Percentiles rank a stretch among this genome's conserved stretches.
Conservation (phyloP, 2,329 filamentous ascomycete species). For the Diaporthe eres region DNA sequence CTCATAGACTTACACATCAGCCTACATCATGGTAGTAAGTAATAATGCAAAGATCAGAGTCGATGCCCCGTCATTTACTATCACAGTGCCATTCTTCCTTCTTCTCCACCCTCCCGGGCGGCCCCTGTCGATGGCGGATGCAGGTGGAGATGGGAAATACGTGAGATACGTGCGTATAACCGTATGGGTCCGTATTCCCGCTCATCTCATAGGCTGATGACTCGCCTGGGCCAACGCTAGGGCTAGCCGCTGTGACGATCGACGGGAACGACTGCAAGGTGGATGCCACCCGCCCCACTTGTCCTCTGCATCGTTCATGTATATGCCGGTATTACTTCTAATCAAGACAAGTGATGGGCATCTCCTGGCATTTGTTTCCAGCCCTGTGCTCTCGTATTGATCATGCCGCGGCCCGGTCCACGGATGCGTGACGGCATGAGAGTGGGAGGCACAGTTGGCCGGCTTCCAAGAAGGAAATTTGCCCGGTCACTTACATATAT, state of each 20-base stretch:
- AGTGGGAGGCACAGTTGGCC: neutral
- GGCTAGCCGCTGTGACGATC: slow-evolving; percentile 1
- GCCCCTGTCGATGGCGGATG: neutral
- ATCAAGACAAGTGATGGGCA: neutral
- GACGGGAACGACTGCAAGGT: slow-evolving; percentile 6
- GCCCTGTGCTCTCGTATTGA: neutral
- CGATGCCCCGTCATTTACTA: neutral
- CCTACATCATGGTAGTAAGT: neutral
- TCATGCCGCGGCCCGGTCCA: neutral
- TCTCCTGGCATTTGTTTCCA: too few relatives aligned
- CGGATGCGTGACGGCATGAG: neutral
- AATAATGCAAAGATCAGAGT: neutral
- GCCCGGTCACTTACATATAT: neutral
- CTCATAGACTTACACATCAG: neutral
- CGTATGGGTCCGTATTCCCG: neutral
- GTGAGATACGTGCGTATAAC: neutral
- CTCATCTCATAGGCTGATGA: neutral
- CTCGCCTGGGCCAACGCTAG: neutral
- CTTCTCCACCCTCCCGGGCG: neutral
- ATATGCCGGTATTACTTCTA: neutral
- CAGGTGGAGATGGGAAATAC: neutral
- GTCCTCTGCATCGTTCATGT: neutral
- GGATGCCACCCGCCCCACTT: neutral
- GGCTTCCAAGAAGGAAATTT: neutral
- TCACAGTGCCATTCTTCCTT: neutral